These are phyloP conservation scores for Carallia brachiata DNA, from an alignment of 345 rosid species.

Conservation along the genomic window DNA sequence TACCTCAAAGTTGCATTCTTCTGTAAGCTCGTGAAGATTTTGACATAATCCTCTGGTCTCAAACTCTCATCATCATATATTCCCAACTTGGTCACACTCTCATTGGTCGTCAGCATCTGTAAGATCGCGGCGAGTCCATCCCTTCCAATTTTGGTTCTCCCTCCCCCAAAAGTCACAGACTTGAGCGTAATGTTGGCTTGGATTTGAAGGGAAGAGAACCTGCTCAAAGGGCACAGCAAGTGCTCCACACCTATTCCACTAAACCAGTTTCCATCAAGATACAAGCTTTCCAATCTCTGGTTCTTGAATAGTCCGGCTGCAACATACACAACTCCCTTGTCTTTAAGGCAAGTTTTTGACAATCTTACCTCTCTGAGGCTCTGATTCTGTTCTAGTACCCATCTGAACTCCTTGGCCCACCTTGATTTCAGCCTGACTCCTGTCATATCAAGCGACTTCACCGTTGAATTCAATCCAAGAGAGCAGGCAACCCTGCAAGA, in stretches of 20 bases:
- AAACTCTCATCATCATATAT: constrained; percentile 69
- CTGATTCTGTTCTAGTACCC: constrained; percentile 83
- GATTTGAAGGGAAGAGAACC: constrained; percentile 78
- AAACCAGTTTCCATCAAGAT: constrained; percentile 78
- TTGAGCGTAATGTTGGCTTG: constrained; percentile 83
- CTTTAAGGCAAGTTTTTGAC: constrained; percentile 74
- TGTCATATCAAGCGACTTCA: constrained; percentile 72
- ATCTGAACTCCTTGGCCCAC: constrained; percentile 85
- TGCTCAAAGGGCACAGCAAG: constrained; percentile 82
- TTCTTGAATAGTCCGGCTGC: constrained; percentile 95
- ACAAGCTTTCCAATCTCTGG: constrained; percentile 58
- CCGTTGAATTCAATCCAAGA: constrained; percentile 74
- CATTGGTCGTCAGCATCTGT: constrained; percentile 72
- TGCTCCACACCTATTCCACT: constrained; percentile 73
- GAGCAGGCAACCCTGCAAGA: constrained; percentile 82
- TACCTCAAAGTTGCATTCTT: constrained; percentile 69
- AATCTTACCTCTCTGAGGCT: constrained; percentile 66
- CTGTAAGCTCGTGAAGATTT: constrained; percentile 66
- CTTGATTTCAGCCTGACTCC: constrained; percentile 68
- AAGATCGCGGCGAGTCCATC: constrained; percentile 77
- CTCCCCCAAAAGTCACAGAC: constrained; percentile 66
- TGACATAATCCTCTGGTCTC: constrained; percentile 70
- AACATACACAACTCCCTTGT: constrained; percentile 78
- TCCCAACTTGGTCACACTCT: constrained; percentile 58
- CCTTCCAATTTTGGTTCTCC: constrained; percentile 66